These are phyloP conservation scores for Scedosporium apiospermum DNA, from an alignment of 2,329 filamentous ascomycete genomes.

Conservation along the genomic window DNA sequence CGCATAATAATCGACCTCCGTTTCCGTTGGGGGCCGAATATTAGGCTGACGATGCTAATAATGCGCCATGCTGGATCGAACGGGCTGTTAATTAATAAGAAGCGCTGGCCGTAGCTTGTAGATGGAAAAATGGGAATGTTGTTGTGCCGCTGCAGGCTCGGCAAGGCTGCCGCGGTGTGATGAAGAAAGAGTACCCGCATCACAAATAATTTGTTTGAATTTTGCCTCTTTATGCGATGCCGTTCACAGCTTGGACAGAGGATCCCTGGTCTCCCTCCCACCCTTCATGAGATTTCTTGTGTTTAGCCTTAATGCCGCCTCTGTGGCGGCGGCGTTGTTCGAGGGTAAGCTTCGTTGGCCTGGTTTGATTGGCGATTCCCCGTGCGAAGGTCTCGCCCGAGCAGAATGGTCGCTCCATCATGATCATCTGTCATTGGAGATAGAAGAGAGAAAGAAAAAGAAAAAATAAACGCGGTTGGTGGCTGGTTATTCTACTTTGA, in stretches of 20 bases:
- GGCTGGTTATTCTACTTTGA: too few relatives aligned
- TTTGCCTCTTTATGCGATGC: background rate
- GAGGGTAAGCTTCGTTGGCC: too few relatives aligned
- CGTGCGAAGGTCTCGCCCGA: too few relatives aligned
- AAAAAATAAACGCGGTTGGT: too few relatives aligned
- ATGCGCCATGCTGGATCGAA: background rate
- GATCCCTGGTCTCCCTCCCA: background rate
- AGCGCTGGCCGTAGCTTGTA: background rate
- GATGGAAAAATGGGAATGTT: background rate
- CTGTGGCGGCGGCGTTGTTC: too few relatives aligned
- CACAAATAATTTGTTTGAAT: background rate
- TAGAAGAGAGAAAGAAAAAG: too few relatives aligned
- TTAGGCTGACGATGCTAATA: conserved; percentile 5
- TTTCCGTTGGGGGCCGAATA: conserved; percentile 6
- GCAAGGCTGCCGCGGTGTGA: background rate
- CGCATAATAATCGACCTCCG: background rate
- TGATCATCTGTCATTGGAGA: too few relatives aligned
- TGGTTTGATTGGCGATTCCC: too few relatives aligned
- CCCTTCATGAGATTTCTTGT: background rate
- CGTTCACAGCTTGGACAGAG: background rate
- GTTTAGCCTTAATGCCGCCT: background rate
- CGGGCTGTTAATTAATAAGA: conserved; percentile 1
- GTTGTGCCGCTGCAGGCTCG: background rate
- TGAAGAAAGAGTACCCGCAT: background rate
- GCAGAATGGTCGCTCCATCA: too few relatives aligned